Conservation (phyloP, 1,284 basidiomycete genomes). For the Marasmius fiardii region DNA sequence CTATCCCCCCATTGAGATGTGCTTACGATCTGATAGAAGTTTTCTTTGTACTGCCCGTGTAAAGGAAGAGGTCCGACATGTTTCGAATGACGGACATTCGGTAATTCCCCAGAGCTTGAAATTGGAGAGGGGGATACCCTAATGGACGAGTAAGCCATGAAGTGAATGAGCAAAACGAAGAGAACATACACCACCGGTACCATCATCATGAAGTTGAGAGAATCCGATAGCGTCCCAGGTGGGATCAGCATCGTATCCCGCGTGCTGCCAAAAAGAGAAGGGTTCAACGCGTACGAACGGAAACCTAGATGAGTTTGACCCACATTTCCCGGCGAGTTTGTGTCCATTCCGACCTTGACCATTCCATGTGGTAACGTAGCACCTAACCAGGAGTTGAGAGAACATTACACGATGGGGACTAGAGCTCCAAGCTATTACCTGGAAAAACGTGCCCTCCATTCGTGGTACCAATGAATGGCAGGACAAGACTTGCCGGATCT, state of each 20-base stretch:
- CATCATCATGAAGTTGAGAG: slow-evolving; percentile 60
- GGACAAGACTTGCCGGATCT: slow-evolving; percentile 42
- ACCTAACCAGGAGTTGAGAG: slow-evolving; percentile 29
- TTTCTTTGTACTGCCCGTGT: slow-evolving; percentile 43
- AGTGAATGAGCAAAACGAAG: not conserved
- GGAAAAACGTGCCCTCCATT: slow-evolving; percentile 66
- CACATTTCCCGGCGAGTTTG: slow-evolving; percentile 59
- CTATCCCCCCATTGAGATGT: not conserved
- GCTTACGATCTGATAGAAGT: slow-evolving; percentile 40
- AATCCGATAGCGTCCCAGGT: slow-evolving; percentile 57
- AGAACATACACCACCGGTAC: slow-evolving; percentile 52
- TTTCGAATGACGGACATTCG: slow-evolving; percentile 46
- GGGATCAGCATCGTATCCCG: slow-evolving; percentile 54
- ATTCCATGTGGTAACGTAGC: slow-evolving; percentile 65
- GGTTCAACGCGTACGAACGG: not conserved
- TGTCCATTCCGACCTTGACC: slow-evolving; percentile 67
- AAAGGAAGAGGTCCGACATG: slow-evolving; percentile 44
- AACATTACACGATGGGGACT: not conserved
- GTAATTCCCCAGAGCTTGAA: slow-evolving; percentile 58
- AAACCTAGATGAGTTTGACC: not conserved
- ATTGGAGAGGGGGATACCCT: slow-evolving; percentile 56
- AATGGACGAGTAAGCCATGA: not conserved
- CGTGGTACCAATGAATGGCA: slow-evolving; percentile 59
- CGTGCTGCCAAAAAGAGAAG: slow-evolving; percentile 38
- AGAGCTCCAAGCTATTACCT: slow-evolving; percentile 35